These are phyloP conservation scores for Eucalyptus curtisii DNA, from an alignment of 345 rosid genomes.

Conservation along the genomic window DNA sequence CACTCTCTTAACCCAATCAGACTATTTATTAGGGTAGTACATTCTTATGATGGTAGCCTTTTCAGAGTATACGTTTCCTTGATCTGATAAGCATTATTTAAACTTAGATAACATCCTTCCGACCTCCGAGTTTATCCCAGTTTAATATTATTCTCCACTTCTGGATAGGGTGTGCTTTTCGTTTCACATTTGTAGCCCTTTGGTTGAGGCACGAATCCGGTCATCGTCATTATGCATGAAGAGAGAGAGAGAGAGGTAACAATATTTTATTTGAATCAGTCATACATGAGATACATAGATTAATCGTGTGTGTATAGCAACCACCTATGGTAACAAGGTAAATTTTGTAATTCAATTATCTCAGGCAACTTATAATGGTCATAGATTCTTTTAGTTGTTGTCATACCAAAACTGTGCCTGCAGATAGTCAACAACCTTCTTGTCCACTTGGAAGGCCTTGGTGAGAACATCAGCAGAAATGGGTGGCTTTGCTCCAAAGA, in stretches of 20 bases:
- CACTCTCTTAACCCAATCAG: not conserved
- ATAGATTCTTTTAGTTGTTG: not conserved
- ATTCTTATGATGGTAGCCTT: not conserved
- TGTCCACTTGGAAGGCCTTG: constrained; percentile 1
- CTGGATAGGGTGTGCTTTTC: not conserved
- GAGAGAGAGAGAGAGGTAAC: not conserved
- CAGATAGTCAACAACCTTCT: not conserved
- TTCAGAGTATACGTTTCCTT: not conserved
- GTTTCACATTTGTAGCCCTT: not conserved
- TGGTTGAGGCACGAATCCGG: not conserved
- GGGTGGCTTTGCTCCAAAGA: constrained; percentile 1
- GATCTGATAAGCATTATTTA: not conserved
- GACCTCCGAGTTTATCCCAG: not conserved
- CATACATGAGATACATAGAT: not conserved
- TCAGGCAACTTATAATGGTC: not conserved
- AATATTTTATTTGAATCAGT: not conserved
- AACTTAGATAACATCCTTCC: not conserved
- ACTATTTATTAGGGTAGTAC: not conserved
- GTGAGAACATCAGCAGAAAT: not conserved
- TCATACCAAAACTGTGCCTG: not conserved
- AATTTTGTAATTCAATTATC: not conserved
- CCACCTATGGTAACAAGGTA: not conserved
- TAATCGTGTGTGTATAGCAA: not conserved
- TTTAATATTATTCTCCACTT: not conserved
- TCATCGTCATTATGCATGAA: not conserved